phyloP scores from a whole-genome alignment of 768 basidiomycete genomes.

The Tricholoma saponaceum region DNA sequence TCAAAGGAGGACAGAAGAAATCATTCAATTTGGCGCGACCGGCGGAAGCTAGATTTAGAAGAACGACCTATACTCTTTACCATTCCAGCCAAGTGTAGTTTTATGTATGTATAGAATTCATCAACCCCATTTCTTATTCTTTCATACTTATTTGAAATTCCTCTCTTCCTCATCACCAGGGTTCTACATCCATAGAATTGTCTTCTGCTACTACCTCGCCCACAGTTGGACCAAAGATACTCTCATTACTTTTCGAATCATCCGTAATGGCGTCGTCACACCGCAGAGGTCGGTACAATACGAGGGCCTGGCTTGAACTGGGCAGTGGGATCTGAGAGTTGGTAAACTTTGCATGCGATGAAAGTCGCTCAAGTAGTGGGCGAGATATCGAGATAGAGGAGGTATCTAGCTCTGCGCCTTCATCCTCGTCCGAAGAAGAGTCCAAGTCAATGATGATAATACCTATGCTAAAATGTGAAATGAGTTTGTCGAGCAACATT shows the following conservation, averaged over 20 bases:
- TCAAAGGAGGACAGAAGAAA: conserved; percentile 39
- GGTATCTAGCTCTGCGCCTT: conserved; percentile 19
- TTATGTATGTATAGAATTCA: conserved; percentile 9
- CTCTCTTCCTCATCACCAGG: conserved; percentile 17
- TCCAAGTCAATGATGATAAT: conserved; percentile 63
- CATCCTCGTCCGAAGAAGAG: conserved; percentile 40
- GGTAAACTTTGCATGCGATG: conserved; percentile 20
- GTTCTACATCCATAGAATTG: conserved; percentile 56
- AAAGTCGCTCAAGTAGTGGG: conserved; percentile 43
- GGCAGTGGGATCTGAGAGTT: conserved; percentile 17
- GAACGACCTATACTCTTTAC: conserved; percentile 14
- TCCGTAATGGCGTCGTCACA: neutral
- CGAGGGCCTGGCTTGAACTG: conserved; percentile 42
- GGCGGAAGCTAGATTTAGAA: conserved; percentile 11
- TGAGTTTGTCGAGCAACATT: conserved; percentile 1
- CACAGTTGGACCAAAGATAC: neutral
- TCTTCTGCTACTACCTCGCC: conserved; percentile 22
- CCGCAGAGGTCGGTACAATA: conserved; percentile 47
- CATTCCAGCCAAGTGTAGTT: conserved; percentile 4
- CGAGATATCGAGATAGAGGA: conserved; percentile 36
- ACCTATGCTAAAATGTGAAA: conserved; percentile 33
- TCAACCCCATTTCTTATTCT: conserved; percentile 14
- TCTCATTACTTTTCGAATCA: conserved; percentile 6
- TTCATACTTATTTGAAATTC: conserved; percentile 9
- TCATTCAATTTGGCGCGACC: conserved; percentile 42